phyloP scores from a whole-genome alignment of 192 early-diverging fungal species.

The Allomyces javanicus region DNA sequence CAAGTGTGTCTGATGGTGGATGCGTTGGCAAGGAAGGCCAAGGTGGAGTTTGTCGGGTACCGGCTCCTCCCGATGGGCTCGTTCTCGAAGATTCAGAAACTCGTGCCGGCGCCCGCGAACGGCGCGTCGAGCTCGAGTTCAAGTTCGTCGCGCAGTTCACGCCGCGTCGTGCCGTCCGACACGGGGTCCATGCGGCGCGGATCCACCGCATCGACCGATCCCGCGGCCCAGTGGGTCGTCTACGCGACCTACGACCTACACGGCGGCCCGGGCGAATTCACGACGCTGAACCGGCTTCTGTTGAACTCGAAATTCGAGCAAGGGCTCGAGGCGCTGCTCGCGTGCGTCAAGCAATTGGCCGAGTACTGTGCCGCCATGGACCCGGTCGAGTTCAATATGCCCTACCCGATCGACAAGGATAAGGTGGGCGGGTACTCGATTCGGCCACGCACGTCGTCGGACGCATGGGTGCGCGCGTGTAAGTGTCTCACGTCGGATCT shows the following conservation, averaged over 20 bases:
- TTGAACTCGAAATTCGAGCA: not conserved
- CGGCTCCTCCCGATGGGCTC: conserved; percentile 78
- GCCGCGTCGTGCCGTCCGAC: not conserved
- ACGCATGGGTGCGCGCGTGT: not conserved
- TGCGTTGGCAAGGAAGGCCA: conserved; percentile 64
- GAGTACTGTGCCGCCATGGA: not conserved
- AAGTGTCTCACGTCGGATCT: not conserved
- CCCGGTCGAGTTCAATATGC: conserved; percentile 1
- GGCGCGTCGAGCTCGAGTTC: conserved; percentile 52
- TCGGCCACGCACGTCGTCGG: not conserved
- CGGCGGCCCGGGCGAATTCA: not conserved
- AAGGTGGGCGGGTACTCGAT: conserved; percentile 69
- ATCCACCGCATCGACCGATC: not conserved
- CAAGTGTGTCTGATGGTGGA: conserved; percentile 69
- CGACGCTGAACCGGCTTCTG: not conserved
- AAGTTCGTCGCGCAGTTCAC: conserved; percentile 1
- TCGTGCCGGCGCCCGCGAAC: conserved; percentile 42
- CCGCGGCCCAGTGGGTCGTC: conserved; percentile 41
- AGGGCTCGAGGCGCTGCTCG: not conserved
- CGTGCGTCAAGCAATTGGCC: not conserved
- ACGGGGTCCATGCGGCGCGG: not conserved
- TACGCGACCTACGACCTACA: not conserved
- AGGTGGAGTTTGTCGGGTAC: conserved; percentile 60
- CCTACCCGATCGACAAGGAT: conserved; percentile 53
- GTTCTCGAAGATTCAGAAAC: conserved; percentile 74